Conservation (phyloP, 352 stramenopile genomes). For the Aphanomyces stellatus region DNA sequence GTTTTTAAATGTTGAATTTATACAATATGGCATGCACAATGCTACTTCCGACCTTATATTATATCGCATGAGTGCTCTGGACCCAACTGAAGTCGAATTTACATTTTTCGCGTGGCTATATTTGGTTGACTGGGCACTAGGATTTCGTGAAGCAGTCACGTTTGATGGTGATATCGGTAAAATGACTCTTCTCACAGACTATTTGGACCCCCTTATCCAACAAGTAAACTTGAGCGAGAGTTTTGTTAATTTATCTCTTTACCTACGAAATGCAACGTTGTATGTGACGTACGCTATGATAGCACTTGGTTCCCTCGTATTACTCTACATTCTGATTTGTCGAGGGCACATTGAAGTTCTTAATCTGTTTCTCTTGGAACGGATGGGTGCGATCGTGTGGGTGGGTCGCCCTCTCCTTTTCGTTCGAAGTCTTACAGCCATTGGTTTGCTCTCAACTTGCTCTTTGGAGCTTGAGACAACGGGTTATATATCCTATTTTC, state of each 20-base stretch:
- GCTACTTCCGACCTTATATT: background rate
- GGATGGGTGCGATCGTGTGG: conserved; percentile 8
- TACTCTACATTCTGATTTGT: background rate
- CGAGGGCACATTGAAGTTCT: background rate
- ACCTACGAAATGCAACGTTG: background rate
- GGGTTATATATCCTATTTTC: no score
- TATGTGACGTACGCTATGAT: conserved; percentile 7
- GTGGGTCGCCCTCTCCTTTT: conserved; percentile 3
- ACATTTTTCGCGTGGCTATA: background rate
- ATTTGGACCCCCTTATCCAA: background rate
- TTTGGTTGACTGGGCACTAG: background rate
- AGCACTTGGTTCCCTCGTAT: background rate
- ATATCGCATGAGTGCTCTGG: background rate
- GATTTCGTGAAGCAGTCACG: background rate
- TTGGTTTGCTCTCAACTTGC: background rate
- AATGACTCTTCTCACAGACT: background rate
- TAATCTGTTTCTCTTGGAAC: conserved; percentile 3
- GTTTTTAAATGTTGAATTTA: background rate
- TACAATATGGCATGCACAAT: background rate
- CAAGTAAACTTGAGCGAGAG: background rate
- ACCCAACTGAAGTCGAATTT: background rate
- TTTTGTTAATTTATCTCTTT: background rate
- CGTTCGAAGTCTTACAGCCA: background rate
- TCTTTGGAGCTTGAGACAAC: no score
- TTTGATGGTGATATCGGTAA: background rate